A percentile compares a stretch with the other conserved stretches of the same genome.
These are phyloP conservation scores for Saccharomycopsis fodiens DNA, from an alignment of 805 yeast species.

Conservation along the genomic window DNA sequence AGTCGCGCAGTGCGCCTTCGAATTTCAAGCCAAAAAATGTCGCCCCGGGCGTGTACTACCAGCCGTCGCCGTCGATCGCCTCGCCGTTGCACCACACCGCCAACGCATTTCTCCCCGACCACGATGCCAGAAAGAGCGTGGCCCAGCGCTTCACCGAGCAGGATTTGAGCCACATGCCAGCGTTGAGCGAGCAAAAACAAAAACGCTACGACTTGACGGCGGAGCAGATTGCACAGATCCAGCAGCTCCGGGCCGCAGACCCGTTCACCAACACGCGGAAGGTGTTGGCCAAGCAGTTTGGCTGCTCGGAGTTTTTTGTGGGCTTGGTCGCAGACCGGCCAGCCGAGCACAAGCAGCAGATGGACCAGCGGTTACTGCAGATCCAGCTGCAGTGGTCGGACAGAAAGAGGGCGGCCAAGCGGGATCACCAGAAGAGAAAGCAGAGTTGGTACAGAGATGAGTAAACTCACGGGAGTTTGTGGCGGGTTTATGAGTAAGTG, in stretches of 20 bases:
- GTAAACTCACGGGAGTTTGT: constrained; percentile 3
- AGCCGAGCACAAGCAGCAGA: constrained; percentile 33
- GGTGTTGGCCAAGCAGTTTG: constrained; percentile 51
- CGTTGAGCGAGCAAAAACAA: constrained; percentile 28
- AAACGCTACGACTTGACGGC: constrained; percentile 51
- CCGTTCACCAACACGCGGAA: constrained; percentile 60
- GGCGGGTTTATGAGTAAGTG: too few relatives aligned
- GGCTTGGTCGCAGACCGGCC: constrained; percentile 44
- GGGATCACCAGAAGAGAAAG: constrained; percentile 52
- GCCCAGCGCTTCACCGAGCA: constrained; percentile 25
- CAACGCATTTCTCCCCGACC: constrained; percentile 54
- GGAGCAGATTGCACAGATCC: constrained; percentile 50
- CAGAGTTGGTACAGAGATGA: constrained; percentile 51
- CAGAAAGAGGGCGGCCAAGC: constrained; percentile 40
- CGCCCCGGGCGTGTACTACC: constrained; percentile 20
- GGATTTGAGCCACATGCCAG: constrained; percentile 30
- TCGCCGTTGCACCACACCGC: constrained; percentile 41
- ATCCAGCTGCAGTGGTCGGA: constrained; percentile 45
- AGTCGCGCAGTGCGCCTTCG: constrained; percentile 15
- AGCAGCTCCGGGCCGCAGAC: constrained; percentile 43
- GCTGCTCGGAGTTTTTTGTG: constrained; percentile 44
- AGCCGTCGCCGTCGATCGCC: constrained; percentile 20
- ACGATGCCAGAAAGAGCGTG: constrained; percentile 46
- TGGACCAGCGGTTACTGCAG: constrained; percentile 37
- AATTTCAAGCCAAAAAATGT: constrained; percentile 18